A percentile compares a stretch with the other conserved stretches of the same genome.
phyloP scores from a whole-genome alignment of 495 filamentous ascomycete genomes.

The Penicillium ochrochloron region DNA sequence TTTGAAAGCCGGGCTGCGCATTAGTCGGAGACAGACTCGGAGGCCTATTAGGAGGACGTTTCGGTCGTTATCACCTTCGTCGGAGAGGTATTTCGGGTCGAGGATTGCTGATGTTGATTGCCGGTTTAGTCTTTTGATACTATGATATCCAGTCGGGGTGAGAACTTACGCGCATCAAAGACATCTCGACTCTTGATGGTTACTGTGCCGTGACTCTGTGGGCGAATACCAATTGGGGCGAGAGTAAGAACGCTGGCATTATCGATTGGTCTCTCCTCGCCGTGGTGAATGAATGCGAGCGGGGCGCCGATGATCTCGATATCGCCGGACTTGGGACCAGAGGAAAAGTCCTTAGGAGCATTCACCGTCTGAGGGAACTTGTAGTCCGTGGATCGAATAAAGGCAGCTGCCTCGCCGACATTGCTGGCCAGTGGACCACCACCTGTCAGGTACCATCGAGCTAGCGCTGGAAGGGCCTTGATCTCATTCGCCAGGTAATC shows the following conservation, averaged over 20 bases:
- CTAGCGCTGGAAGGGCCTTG: constrained; percentile 25
- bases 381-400: constrained; percentile 24
- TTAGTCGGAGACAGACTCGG: constrained; percentile 25
- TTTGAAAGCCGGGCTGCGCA: constrained; percentile 26
- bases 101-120: constrained; percentile 24
- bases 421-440: constrained; percentile 30
- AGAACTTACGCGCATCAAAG: constrained; percentile 26
- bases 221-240: constrained; percentile 25
- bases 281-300: constrained; percentile 30
- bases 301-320: constrained; percentile 32
- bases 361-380: constrained; percentile 8
- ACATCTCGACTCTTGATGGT: constrained; percentile 25
- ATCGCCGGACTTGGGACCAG: constrained; percentile 22
- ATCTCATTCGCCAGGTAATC: constrained; percentile 27
- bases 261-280: constrained; percentile 23
- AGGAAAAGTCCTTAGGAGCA: constrained; percentile 18
- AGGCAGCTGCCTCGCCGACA: constrained; percentile 30
- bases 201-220: constrained; percentile 27
- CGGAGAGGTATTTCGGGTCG: constrained; percentile 30
- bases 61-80: constrained; percentile 26
- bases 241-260: constrained; percentile 26
- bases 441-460: constrained; percentile 24
- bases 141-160: neutral
- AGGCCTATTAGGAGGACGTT: constrained; percentile 27
- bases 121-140: neutral